These are phyloP conservation scores for Metschnikowia arizonensis DNA, from an alignment of 805 yeast species.

Conservation along the genomic window DNA sequence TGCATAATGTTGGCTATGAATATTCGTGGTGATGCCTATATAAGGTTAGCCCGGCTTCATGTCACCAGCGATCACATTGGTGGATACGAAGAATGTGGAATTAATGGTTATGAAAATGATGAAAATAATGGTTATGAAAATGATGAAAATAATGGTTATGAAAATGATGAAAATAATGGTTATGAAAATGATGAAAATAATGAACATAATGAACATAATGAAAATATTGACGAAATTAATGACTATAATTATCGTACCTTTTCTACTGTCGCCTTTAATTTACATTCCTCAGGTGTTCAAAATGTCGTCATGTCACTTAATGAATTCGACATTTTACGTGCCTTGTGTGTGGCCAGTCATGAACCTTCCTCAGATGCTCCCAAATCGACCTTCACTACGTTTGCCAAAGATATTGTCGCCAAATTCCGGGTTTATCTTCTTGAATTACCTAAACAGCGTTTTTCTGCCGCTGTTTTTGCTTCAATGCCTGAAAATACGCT, in stretches of 20 bases:
- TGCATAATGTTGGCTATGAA: not conserved
- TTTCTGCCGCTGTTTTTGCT: slow-evolving; percentile 35
- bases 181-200: no score
- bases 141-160: no score
- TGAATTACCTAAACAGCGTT: slow-evolving; percentile 43
- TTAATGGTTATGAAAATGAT: no score
- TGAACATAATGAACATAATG: no score
- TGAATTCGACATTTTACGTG: slow-evolving; percentile 54
- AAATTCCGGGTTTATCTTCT: slow-evolving; percentile 45
- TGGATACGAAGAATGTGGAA: no score
- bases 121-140: no score
- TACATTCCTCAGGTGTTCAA: not conserved
- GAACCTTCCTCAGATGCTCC: not conserved
- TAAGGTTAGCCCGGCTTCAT: slow-evolving; percentile 34
- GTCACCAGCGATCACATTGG: slow-evolving; percentile 9
- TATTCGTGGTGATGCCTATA: slow-evolving; percentile 38
- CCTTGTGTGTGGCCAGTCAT: slow-evolving; percentile 41
- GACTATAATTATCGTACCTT: no score
- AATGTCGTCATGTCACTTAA: slow-evolving; percentile 43
- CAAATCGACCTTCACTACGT: not conserved
- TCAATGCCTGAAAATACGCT: slow-evolving; percentile 21
- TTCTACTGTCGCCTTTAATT: not conserved
- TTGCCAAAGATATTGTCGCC: slow-evolving; percentile 41
- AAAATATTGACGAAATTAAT: no score
- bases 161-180: no score